phyloP scores from a whole-genome alignment of 202 grass and related monocot species.

The Zizania palustris region DNA sequence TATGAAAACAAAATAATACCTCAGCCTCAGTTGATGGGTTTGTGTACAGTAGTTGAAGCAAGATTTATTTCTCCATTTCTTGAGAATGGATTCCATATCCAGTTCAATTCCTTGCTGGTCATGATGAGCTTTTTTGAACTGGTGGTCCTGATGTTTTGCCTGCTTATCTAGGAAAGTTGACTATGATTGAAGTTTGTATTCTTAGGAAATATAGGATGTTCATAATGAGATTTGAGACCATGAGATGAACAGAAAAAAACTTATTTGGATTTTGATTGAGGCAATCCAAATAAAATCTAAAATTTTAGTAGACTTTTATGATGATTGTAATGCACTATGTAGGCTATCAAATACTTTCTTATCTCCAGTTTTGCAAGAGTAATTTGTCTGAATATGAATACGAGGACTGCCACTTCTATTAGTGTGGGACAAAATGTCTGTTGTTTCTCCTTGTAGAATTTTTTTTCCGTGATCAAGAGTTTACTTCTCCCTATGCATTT shows the following conservation, averaged over 20 bases:
- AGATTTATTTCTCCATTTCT: constrained; percentile 7
- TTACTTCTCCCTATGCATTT: constrained; percentile 19
- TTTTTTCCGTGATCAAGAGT: not conserved
- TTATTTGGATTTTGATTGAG: constrained; percentile 17
- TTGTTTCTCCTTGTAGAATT: constrained; percentile 18
- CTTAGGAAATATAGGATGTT: not conserved
- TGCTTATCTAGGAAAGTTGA: constrained; percentile 7
- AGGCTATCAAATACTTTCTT: not conserved
- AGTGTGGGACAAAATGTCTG: not conserved
- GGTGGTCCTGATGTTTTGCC: constrained; percentile 20
- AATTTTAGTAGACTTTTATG: not conserved
- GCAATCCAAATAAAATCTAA: constrained; percentile 5
- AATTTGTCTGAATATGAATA: constrained; percentile 2
- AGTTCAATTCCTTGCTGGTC: constrained; percentile 29
- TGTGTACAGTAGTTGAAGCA: constrained; percentile 4
- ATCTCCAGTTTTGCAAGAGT: not conserved
- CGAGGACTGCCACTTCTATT: not conserved
- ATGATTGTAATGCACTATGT: constrained; percentile 1
- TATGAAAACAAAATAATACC: constrained; percentile 4
- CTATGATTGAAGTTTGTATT: constrained; percentile 27
- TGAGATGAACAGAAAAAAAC: not conserved
- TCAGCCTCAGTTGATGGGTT: constrained; percentile 8
- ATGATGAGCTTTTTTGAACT: constrained; percentile 18
- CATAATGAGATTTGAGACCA: not conserved
- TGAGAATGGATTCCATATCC: constrained; percentile 4